phyloP scores from a whole-genome alignment of 345 rosid species.

The Kandelia obovata region DNA sequence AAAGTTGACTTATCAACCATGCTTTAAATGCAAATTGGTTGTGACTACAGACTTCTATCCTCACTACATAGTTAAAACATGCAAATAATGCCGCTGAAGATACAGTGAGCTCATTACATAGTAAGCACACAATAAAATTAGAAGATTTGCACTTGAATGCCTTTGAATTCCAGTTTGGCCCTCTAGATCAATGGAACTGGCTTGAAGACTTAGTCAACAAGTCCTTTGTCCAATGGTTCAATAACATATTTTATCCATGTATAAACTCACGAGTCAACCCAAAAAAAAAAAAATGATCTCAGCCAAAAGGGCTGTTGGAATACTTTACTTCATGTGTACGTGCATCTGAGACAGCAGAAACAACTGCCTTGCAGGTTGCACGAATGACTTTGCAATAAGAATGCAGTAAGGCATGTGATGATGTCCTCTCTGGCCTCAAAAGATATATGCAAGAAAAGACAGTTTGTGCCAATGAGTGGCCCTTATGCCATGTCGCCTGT shows the following conservation, averaged over 20 bases:
- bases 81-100: too few species aligned
- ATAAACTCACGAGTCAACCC: too few species aligned
- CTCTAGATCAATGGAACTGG: too few species aligned
- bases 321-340: slow-evolving; percentile 99
- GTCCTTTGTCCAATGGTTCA: too few species aligned
- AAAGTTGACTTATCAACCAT: not conserved
- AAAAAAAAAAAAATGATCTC: slow-evolving; percentile 21
- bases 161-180: too few species aligned
- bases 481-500: slow-evolving; percentile 99
- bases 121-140: too few species aligned
- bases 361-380: slow-evolving; percentile 90
- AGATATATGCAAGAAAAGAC: slow-evolving; percentile 97
- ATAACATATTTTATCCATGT: too few species aligned
- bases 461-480: slow-evolving; percentile 97
- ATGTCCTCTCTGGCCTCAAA: slow-evolving; percentile 84
- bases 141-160: too few species aligned
- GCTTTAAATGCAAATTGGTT: not conserved
- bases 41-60: too few species aligned
- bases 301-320: slow-evolving; percentile 40
- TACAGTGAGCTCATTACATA: too few species aligned
- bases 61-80: too few species aligned
- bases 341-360: slow-evolving; percentile 90
- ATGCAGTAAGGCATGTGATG: slow-evolving; percentile 79
- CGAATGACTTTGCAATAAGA: slow-evolving; percentile 81
- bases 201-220: too few species aligned